A percentile compares a stretch with the other conserved stretches of the same genome.
phyloP scores from a whole-genome alignment of 345 rosid genomes.

The Euphorbia peplus region DNA sequence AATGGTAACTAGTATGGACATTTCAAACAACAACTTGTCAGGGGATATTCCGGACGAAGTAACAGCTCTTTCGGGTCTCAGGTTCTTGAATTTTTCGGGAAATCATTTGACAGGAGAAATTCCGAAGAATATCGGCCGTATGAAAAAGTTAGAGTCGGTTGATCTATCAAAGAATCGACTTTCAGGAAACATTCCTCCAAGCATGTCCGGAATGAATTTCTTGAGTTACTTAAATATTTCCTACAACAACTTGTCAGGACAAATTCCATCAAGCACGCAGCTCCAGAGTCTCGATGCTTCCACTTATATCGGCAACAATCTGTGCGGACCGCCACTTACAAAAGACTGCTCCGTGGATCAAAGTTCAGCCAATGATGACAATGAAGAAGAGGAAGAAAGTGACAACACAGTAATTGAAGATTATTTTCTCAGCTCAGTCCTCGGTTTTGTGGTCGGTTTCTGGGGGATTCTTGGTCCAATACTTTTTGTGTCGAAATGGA shows the following conservation, averaged over 20 bases:
- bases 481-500: conserved; percentile 8
- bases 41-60: neutral
- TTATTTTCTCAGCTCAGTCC: conserved; percentile 7
- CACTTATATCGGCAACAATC: neutral
- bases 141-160: neutral
- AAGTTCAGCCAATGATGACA: neutral
- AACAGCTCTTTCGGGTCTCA: conserved; percentile 1
- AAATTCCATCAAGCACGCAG: conserved; percentile 9
- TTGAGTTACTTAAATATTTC: conserved; percentile 3
- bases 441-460: conserved; percentile 15
- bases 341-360: neutral
- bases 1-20: neutral
- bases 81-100: conserved; percentile 1
- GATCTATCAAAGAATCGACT: neutral
- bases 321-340: conserved; percentile 8
- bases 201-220: neutral
- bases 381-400: neutral
- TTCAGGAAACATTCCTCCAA: conserved; percentile 2
- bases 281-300: conserved; percentile 4
- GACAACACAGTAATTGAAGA: neutral
- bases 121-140: neutral
- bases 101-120: conserved; percentile 4
- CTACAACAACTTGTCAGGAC: conserved; percentile 3
- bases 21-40: conserved; percentile 6
- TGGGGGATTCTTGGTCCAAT: neutral